Evolutionary conservation across 495 filamentous ascomycete species (phyloP).

Genomic region (Paragyromitra xinjiangensis): DNA sequence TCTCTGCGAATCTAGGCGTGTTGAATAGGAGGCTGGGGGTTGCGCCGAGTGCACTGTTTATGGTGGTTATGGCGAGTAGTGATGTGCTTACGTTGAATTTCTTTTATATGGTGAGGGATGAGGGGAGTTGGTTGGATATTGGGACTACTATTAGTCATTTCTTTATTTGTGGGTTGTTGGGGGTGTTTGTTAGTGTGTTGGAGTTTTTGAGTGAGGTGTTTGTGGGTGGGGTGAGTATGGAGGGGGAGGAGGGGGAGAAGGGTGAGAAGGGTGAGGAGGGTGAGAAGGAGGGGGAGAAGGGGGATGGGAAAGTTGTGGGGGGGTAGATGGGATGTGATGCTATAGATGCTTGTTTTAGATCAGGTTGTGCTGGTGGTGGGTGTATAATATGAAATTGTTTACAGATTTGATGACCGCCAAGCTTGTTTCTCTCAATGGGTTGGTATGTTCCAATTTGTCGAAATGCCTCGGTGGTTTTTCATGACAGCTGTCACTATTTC

Average conservation of each 20-base stretch:
- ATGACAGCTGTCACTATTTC: no score
- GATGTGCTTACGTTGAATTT: constrained; percentile 96
- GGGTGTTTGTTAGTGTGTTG: constrained; percentile 87
- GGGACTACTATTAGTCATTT: constrained; percentile 96
- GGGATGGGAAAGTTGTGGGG: not conserved
- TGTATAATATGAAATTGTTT: not conserved
- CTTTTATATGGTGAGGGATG: constrained; percentile 96
- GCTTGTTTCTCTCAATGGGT: no score
- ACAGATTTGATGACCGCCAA: no score
- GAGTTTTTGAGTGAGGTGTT: constrained; percentile 88
- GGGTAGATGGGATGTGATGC: not conserved
- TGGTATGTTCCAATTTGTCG: no score
- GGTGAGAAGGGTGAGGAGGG: constrained; percentile 39
- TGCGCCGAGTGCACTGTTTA: constrained; percentile 82
- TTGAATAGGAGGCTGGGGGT: constrained; percentile 87
- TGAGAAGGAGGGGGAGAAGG: constrained; percentile 20
- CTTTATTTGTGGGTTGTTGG: constrained; percentile 85
- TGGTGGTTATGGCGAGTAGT: constrained; percentile 90
- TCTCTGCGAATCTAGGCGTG: constrained; percentile 92
- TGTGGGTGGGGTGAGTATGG: constrained; percentile 81
- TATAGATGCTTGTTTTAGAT: not conserved
- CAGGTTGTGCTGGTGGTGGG: not conserved
- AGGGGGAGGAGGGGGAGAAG: constrained; percentile 55
- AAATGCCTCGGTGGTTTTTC: no score
- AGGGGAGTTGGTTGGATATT: constrained; percentile 97